Conservation (phyloP, 2,329 filamentous ascomycete species). For the Trichoderma pleuroti region DNA sequence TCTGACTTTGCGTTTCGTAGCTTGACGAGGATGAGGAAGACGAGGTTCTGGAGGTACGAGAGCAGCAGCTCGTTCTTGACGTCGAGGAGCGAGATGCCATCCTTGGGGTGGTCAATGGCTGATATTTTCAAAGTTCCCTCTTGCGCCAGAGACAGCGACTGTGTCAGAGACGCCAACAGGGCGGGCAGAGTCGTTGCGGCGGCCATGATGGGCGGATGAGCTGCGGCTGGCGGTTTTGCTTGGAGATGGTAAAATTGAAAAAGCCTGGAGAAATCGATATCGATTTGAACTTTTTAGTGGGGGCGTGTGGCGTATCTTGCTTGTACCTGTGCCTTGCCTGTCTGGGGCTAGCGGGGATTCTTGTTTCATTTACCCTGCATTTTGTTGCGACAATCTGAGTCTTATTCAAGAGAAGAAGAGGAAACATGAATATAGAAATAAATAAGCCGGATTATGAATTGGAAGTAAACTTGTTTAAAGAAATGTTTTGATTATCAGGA, state of each 20-base stretch:
- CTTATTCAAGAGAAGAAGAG: neutral
- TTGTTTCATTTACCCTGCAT: neutral
- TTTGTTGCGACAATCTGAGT: neutral
- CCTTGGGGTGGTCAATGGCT: conserved; percentile 67
- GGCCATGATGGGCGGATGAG: conserved; percentile 38
- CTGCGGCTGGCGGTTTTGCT: neutral
- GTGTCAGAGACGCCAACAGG: conserved; percentile 52
- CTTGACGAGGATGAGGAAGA: conserved; percentile 81
- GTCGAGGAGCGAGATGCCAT: conserved; percentile 92
- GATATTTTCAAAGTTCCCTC: conserved; percentile 62
- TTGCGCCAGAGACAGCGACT: conserved; percentile 59
- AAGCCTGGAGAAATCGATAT: conserved; percentile 10
- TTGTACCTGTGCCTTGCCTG: neutral
- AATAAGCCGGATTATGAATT: rapidly evolving
- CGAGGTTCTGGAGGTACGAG: conserved; percentile 90
- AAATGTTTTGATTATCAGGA: neutral
- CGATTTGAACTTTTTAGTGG: conserved; percentile 15
- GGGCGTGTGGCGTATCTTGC: neutral
- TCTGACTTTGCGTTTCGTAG: conserved; percentile 54
- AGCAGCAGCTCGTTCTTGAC: conserved; percentile 96
- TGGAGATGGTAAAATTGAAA: conserved; percentile 1
- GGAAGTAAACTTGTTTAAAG: neutral
- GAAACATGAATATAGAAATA: neutral
- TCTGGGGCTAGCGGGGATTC: neutral
- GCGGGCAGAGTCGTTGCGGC: conserved; percentile 47